These are phyloP conservation scores for Lentinula raphanica DNA, from an alignment of 768 basidiomycete genomes.

Conservation along the genomic window DNA sequence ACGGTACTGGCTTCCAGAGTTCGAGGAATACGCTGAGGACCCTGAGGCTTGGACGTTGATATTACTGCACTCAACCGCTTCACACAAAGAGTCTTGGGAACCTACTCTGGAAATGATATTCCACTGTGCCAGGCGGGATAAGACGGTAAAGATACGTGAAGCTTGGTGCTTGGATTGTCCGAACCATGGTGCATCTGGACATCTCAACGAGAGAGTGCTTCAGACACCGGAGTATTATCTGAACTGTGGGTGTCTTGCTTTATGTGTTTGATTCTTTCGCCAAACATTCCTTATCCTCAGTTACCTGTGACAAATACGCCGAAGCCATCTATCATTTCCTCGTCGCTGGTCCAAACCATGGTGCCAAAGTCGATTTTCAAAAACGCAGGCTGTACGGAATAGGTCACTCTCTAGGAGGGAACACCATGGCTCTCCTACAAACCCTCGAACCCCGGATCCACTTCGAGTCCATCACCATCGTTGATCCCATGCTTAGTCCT, in stretches of 20 bases:
- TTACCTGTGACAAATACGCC: constrained; percentile 63
- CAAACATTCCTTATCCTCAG: constrained; percentile 25
- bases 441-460: constrained; percentile 35
- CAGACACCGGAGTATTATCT: constrained; percentile 37
- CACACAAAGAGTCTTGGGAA: constrained; percentile 74
- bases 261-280: not conserved
- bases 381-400: constrained; percentile 53
- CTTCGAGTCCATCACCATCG: constrained; percentile 50
- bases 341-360: constrained; percentile 30
- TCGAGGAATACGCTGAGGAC: constrained; percentile 29
- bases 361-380: constrained; percentile 41
- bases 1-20: constrained; percentile 44
- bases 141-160: constrained; percentile 38
- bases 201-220: constrained; percentile 46
- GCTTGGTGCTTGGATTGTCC: constrained; percentile 71
- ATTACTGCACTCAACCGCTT: constrained; percentile 66
- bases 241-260: constrained; percentile 34
- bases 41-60: constrained; percentile 50
- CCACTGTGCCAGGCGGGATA: constrained; percentile 16
- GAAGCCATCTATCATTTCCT: constrained; percentile 55
- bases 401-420: constrained; percentile 66
- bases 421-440: constrained; percentile 54
- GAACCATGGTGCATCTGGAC: constrained; percentile 62
- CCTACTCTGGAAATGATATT: constrained; percentile 51
- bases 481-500: constrained; percentile 62